These are phyloP conservation scores for Pichia sp. DNA, from an alignment of 1,139 yeast species.

Conservation along the genomic window DNA sequence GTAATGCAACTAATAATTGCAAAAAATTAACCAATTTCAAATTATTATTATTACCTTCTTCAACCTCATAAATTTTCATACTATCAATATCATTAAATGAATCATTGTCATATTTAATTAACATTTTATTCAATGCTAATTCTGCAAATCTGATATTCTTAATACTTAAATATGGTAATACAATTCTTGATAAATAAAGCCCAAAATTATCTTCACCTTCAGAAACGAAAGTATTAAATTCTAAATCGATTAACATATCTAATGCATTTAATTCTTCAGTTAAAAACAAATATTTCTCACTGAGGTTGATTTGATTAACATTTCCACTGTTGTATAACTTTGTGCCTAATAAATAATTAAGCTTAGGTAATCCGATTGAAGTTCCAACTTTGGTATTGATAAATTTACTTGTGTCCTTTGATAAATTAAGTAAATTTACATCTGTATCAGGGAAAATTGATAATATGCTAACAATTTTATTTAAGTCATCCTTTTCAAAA, in stretches of 20 bases:
- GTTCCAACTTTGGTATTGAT: conserved; percentile 42
- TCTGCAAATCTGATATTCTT: conserved; percentile 25
- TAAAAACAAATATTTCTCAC: conserved; percentile 25
- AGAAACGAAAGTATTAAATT: conserved; percentile 20
- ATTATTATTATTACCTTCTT: conserved; percentile 21
- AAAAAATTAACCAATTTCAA: conserved; percentile 53
- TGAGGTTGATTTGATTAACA: conserved; percentile 19
- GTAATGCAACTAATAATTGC: conserved; percentile 59
- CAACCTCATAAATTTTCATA: conserved; percentile 16
- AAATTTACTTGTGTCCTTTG: conserved; percentile 64
- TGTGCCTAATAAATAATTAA: conserved; percentile 70
- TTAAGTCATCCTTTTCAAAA: conserved; percentile 27
- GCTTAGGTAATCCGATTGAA: conserved; percentile 66
- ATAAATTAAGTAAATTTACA: conserved; percentile 58
- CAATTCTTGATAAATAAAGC: conserved; percentile 23
- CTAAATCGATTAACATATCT: conserved; percentile 23
- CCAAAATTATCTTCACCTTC: conserved; percentile 19
- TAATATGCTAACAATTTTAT: conserved; percentile 34
- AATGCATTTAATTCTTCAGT: conserved; percentile 20
- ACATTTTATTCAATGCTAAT: conserved; percentile 16
- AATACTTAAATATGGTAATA: conserved; percentile 26
- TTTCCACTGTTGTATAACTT: conserved; percentile 41
- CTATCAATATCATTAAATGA: conserved; percentile 12
- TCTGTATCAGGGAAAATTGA: conserved; percentile 54
- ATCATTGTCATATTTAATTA: conserved; percentile 14